These are phyloP conservation scores for Microsporum canis DNA, from an alignment of 2,329 filamentous ascomycete genomes.

Conservation along the genomic window DNA sequence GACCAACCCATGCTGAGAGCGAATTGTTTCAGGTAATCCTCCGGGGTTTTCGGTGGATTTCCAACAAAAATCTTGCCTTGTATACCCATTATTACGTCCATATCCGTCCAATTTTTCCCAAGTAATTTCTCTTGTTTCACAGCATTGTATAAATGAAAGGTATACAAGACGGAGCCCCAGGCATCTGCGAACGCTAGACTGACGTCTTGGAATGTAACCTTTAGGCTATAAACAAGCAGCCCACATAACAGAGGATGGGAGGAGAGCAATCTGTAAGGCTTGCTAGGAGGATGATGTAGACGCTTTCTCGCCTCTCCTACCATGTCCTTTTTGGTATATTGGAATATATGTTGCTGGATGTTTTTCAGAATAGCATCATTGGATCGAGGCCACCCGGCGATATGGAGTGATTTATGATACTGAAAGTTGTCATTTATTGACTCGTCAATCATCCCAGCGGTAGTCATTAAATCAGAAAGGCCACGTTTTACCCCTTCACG, in stretches of 20 bases:
- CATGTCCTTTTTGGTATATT: slow-evolving; percentile 18
- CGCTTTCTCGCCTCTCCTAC: slow-evolving; percentile 13
- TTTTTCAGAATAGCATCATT: slow-evolving; percentile 19
- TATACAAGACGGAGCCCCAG: slow-evolving; percentile 32
- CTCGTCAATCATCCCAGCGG: slow-evolving; percentile 13
- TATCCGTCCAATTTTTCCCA: slow-evolving; percentile 29
- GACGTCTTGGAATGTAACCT: slow-evolving; percentile 22
- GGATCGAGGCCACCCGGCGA: slow-evolving; percentile 21
- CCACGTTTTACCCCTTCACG: slow-evolving; percentile 5
- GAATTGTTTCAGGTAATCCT: slow-evolving; percentile 31
- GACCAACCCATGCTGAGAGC: slow-evolving; percentile 31
- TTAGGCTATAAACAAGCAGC: slow-evolving; percentile 28
- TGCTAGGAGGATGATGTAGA: neutral
- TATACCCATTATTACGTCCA: slow-evolving; percentile 26
- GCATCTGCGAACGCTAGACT: slow-evolving; percentile 27
- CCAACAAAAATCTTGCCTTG: slow-evolving; percentile 31
- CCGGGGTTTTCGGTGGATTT: slow-evolving; percentile 19
- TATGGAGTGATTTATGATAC: slow-evolving; percentile 24
- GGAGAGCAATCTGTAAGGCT: slow-evolving; percentile 23
- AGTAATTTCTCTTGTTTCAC: slow-evolving; percentile 23
- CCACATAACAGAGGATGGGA: slow-evolving; percentile 32
- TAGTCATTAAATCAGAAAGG: slow-evolving; percentile 8
- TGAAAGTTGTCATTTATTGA: slow-evolving; percentile 22
- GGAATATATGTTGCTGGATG: slow-evolving; percentile 15
- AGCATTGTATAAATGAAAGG: slow-evolving; percentile 36